Conservation (phyloP, 805 yeast species). For the Schwanniomyces occidentalis region DNA sequence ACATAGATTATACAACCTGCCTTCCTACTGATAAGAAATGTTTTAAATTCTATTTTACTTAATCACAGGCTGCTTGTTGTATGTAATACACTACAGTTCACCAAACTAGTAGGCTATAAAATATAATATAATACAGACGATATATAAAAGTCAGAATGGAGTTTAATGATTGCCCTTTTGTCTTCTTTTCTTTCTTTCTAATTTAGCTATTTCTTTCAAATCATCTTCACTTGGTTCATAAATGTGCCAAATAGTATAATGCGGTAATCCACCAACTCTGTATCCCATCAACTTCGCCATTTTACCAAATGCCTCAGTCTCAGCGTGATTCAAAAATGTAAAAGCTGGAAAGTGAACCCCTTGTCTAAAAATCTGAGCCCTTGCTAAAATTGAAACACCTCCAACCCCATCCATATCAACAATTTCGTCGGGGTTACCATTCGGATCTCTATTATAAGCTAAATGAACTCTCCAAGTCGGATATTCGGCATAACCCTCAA, state of each 20-base stretch:
- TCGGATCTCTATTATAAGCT: constrained; percentile 64
- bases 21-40: constrained; percentile 46
- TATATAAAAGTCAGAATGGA: no score
- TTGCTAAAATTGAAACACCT: constrained; percentile 79
- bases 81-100: no score
- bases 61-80: background rate
- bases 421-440: constrained; percentile 63
- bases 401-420: constrained; percentile 82
- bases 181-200: constrained; percentile 67
- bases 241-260: constrained; percentile 88
- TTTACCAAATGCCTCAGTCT: constrained; percentile 85
- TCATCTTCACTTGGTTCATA: constrained; percentile 89
- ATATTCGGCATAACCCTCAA: constrained; percentile 84
- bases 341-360: constrained; percentile 87
- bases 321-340: constrained; percentile 82
- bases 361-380: constrained; percentile 69
- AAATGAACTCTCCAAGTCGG: constrained; percentile 85
- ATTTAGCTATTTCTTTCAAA: constrained; percentile 62
- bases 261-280: constrained; percentile 84
- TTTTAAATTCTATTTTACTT: constrained; percentile 12
- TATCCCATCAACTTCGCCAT: constrained; percentile 79
- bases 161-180: constrained; percentile 10
- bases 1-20: constrained; percentile 50
- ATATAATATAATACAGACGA: no score
- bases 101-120: no score